Conservation (phyloP, 2,329 filamentous ascomycete species). For the Fusarium austroafricanum region DNA sequence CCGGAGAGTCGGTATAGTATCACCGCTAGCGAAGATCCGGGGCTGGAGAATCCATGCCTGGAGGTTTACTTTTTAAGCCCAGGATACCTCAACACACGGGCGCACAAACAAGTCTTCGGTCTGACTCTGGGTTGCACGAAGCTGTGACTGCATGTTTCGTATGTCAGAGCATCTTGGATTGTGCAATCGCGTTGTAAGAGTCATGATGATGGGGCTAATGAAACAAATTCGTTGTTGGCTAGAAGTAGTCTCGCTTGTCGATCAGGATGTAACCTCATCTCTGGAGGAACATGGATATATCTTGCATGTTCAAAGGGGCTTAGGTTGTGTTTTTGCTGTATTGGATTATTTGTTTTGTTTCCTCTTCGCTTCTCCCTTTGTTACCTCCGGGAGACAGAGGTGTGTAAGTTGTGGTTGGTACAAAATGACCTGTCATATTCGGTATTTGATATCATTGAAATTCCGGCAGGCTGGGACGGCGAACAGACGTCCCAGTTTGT, state of each 20-base stretch:
- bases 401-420: slow-evolving; percentile 23
- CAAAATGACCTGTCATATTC: slow-evolving; percentile 40
- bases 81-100: slow-evolving; percentile 2
- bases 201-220: slow-evolving; percentile 11
- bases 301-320: slow-evolving; percentile 11
- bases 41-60: slow-evolving; percentile 19
- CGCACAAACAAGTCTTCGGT: slow-evolving; percentile 10
- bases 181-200: background rate
- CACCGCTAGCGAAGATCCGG: slow-evolving; percentile 11
- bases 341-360: slow-evolving; percentile 13
- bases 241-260: slow-evolving; percentile 24
- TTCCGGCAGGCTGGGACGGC: slow-evolving; percentile 36
- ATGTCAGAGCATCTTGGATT: background rate
- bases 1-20: slow-evolving; percentile 28
- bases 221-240: slow-evolving; percentile 4
- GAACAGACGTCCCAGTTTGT: slow-evolving; percentile 34
- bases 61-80: background rate
- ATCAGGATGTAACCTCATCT: slow-evolving; percentile 39
- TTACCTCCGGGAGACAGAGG: slow-evolving; percentile 10
- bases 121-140: slow-evolving; percentile 13
- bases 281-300: slow-evolving; percentile 25
- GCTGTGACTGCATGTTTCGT: background rate
- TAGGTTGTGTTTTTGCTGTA: slow-evolving; percentile 1
- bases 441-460: slow-evolving; percentile 24
- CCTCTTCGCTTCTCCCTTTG: slow-evolving; percentile 19